Conservation (phyloP, 805 yeast genomes). For the Zygoascus biomembranicola region DNA sequence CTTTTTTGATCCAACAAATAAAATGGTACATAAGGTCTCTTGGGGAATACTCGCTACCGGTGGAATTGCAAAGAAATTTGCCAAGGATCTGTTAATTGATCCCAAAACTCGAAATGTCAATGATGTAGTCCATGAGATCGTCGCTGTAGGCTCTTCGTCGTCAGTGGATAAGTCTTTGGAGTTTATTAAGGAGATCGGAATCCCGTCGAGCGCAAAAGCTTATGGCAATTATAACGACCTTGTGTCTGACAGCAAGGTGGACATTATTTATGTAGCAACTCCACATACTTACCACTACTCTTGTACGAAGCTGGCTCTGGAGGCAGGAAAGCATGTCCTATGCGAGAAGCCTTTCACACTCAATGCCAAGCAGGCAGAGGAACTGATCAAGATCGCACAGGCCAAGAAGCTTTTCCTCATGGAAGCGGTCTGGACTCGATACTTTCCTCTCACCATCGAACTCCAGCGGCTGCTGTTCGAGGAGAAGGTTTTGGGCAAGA, state of each 20-base stretch:
- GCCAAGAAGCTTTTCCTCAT: conserved; percentile 38
- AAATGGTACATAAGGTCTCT: conserved; percentile 17
- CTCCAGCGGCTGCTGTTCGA: conserved; percentile 33
- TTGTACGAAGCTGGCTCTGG: conserved; percentile 36
- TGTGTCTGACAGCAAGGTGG: conserved; percentile 35
- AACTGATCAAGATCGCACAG: conserved; percentile 37
- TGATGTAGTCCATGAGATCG: conserved; percentile 23
- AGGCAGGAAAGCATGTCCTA: conserved; percentile 41
- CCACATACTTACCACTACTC: conserved; percentile 47
- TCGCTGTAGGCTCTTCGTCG: conserved; percentile 23
- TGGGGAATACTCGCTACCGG: conserved; percentile 27
- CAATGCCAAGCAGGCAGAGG: conserved; percentile 37
- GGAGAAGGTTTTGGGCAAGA: conserved; percentile 39
- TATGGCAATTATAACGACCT: conserved; percentile 36
- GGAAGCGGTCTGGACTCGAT: conserved; percentile 42
- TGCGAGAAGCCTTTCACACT: conserved; percentile 51
- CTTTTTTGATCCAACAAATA: not conserved
- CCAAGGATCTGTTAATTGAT: conserved; percentile 19
- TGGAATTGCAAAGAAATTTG: conserved; percentile 22
- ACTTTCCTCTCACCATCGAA: conserved; percentile 36
- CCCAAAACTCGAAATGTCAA: conserved; percentile 18
- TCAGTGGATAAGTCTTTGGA: conserved; percentile 18
- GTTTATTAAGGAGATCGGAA: conserved; percentile 16
- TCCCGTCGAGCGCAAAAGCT: conserved; percentile 9
- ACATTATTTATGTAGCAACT: conserved; percentile 46